These are phyloP conservation scores for Solanum pimpinellifolium DNA, from an alignment of 257 asterid genomes.

Conservation along the genomic window DNA sequence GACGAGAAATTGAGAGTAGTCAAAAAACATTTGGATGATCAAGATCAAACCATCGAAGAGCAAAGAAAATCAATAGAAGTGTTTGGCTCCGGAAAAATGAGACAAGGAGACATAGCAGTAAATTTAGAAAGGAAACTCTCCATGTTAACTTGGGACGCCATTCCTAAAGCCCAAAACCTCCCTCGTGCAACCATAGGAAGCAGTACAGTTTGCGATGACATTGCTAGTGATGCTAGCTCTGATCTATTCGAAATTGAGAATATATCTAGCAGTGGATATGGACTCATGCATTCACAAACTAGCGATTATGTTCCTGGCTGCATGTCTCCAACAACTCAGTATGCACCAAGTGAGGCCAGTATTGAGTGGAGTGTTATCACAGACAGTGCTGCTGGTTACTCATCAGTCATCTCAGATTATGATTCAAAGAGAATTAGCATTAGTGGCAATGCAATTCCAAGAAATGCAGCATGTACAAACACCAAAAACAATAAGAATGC, in stretches of 20 bases:
- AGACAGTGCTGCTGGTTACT: constrained; percentile 57
- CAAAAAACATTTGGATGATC: neutral
- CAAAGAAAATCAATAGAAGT: constrained; percentile 51
- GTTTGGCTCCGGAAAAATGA: constrained; percentile 36
- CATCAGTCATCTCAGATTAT: constrained; percentile 37
- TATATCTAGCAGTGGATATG: constrained; percentile 27
- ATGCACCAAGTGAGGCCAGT: constrained; percentile 77
- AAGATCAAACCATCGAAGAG: constrained; percentile 7
- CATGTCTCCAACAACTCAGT: constrained; percentile 37
- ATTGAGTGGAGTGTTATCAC: constrained; percentile 82
- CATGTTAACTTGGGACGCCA: constrained; percentile 77
- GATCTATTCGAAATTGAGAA: constrained; percentile 75
- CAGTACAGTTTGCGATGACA: constrained; percentile 37
- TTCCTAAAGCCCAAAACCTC: constrained; percentile 26
- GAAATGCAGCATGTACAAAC: neutral
- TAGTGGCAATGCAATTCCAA: constrained; percentile 1
- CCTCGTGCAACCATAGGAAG: constrained; percentile 14
- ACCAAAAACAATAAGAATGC: neutral
- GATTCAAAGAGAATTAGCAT: constrained; percentile 23
- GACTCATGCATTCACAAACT: neutral
- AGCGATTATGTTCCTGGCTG: constrained; percentile 17
- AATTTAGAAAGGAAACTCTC: constrained; percentile 67
- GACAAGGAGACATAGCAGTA: constrained; percentile 22
- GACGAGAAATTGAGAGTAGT: neutral
- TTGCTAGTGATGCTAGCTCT: constrained; percentile 80